These are phyloP conservation scores for Stromatinia cepivora DNA, from an alignment of 2,329 filamentous ascomycete genomes.

Conservation along the genomic window DNA sequence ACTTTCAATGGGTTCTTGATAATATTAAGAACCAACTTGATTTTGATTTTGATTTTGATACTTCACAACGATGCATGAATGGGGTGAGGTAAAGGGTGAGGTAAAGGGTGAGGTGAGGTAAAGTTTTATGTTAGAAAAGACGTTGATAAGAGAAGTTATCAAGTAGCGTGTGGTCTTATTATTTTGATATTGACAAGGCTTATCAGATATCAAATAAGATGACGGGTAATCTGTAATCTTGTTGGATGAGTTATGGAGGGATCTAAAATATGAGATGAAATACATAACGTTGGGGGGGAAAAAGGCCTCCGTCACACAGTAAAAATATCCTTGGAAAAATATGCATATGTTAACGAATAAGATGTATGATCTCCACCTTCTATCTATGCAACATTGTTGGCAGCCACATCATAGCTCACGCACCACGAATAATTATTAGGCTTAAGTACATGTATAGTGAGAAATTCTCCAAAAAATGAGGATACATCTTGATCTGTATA, in stretches of 20 bases:
- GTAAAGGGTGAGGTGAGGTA: no score
- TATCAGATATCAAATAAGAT: constrained; percentile 8
- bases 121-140: no score
- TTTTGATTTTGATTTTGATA: background rate
- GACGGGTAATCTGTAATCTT: background rate
- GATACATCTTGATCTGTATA: background rate
- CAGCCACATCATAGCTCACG: constrained; percentile 18
- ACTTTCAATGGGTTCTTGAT: background rate
- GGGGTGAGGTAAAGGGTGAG: background rate
- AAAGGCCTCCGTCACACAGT: background rate
- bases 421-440: constrained; percentile 1
- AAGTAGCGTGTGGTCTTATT: background rate
- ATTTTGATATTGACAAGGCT: background rate
- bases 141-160: background rate
- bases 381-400: constrained; percentile 15
- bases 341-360: constrained; percentile 1
- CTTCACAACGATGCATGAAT: constrained; percentile 14
- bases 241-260: background rate
- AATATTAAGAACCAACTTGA: background rate
- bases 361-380: background rate
- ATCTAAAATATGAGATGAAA: background rate
- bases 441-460: background rate
- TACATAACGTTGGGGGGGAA: background rate
- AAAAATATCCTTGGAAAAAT: background rate
- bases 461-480: background rate